These are phyloP conservation scores for Hypomyces perniciosus DNA, from an alignment of 2,329 filamentous ascomycete species.

Conservation along the genomic window DNA sequence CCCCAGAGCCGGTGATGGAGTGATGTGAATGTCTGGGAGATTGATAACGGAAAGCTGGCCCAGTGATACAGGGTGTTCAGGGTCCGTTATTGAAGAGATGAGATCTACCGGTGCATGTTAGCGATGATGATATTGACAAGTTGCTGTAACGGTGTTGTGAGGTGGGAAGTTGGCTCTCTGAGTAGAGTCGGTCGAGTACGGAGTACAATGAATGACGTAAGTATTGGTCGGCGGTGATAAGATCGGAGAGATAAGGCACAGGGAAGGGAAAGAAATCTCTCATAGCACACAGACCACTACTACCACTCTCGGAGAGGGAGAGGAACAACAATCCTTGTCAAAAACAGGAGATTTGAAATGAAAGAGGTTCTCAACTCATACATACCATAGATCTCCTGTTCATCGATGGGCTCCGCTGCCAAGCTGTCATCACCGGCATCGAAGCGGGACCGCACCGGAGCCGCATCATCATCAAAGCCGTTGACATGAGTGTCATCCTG, in stretches of 20 bases:
- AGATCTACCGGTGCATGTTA: slow-evolving; percentile 56
- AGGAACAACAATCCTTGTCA: neutral
- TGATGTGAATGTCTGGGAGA: slow-evolving; percentile 84
- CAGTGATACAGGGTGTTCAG: slow-evolving; percentile 90
- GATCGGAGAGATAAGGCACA: neutral
- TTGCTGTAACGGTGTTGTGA: too few species aligned
- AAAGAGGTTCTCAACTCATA: neutral
- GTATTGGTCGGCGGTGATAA: neutral
- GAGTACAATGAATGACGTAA: too few species aligned
- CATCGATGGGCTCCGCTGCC: slow-evolving; percentile 77
- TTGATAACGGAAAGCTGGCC: slow-evolving; percentile 93
- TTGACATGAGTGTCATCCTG: slow-evolving; percentile 34
- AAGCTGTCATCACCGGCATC: slow-evolving; percentile 45
- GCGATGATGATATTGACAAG: neutral
- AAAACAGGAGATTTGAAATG: neutral
- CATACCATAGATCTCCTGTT: slow-evolving; percentile 92
- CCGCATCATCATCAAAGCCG: slow-evolving; percentile 37
- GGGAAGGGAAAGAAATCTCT: neutral
- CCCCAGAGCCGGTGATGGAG: slow-evolving; percentile 31
- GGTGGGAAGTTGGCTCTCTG: too few species aligned
- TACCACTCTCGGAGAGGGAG: too few species aligned
- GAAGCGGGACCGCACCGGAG: slow-evolving; percentile 25
- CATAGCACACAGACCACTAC: neutral
- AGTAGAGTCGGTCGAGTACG: too few species aligned
- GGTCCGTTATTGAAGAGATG: slow-evolving; percentile 90